Evolutionary conservation across 257 asterid genomes (phyloP), one percentile per base, ranked within the genome.

Genomic region (Eucommia ulmoides): DNA sequence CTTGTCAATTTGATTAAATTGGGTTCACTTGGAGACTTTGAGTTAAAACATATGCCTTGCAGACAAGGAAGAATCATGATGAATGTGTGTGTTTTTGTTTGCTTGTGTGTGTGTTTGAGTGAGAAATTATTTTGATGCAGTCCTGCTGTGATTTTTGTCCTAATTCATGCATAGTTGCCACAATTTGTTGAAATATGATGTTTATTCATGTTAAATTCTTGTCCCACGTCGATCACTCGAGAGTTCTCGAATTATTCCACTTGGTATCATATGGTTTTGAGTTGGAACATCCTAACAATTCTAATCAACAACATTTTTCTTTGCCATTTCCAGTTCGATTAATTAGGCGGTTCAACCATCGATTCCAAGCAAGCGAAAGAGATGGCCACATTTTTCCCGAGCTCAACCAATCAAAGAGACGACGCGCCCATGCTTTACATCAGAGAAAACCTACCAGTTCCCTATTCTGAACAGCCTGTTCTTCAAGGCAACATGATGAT

Each of bases 331-430:
- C 45, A 38, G 45, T 38, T 38, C n/a, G 16, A 38, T 15, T 38
- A 18, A 38, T 14, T 38, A 5, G 7, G 45, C n/a, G n/a, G n/a
- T 29, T 38, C n/a, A 38, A 15, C 45, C 16, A 3, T 8, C 10
- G 16, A 8, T 38, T 18, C 41, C 33, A 22, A 24, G 48, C 24
- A 63, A 23, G 17, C 46, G 38, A 44, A 52, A 15, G 35, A 60
- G 50, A 80, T 83, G 96, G 81, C 79, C 14, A 59, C 85, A 29
- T 81, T 66, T 56, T 70, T 72, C 47, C 81, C 94, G 1, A 63
- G 62, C 67, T 54, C 81, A 45, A 77, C 68, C 68, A 67, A 68
- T 58, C 80, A 71, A 61, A 75, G 76, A 49, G 81, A 79, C 20
- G 51, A 73, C 22, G 64, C 74, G 23, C 69, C 80, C 24, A 59